Evolutionary conservation across 148 eudicot species (phyloP), one percentile per base, ranked within the genome.

Genomic region (Vaccinium vitisidaea): DNA sequence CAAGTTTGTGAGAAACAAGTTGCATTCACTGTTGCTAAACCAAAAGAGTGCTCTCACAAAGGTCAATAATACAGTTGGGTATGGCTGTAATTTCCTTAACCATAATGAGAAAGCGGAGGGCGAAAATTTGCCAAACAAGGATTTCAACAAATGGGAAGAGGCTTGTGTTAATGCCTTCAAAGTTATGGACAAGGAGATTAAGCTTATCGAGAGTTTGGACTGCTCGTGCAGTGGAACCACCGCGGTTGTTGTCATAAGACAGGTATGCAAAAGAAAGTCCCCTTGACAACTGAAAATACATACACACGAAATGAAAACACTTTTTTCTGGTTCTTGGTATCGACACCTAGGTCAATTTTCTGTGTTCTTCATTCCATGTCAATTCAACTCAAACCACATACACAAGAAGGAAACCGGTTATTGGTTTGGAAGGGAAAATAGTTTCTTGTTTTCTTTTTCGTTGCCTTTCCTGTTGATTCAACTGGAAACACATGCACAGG

Each of bases 191-290:
- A 91, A 93, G 79, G 94, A 94, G 85, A 87, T 96, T 36, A 89
- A 92, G 86, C 86, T 90, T 85, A 79, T 83, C 23, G 95, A 91
- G 2, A 87, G 80, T 46, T 46, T 92, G 49, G 99, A 96, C 78
- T 92, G 90, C 79, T 90, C 94, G 61, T 85, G 92, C 76, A 96
- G 99, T 77, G 99, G 98, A 80, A 91, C 92, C 21, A 92, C 99
- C 25, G 98, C 98, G 6, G 94, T 92, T 49, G 89, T 92, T 77
- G 92, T 88, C 58, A 79, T 93, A 27, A 90, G 85, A 88, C 99
- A 96, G 95, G 98, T 87, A 84, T 75, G 59, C 39, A 18, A 73
- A 32, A 73, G 49, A 15, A 71, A 49, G 11, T 18, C 19, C 73
- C 39, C 36, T 67, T 11, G 14, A 77, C 53, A n/a, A 10, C 16